Evolutionary conservation across 768 basidiomycete species (phyloP).

Genomic region (Pleurotus sapidus): DNA sequence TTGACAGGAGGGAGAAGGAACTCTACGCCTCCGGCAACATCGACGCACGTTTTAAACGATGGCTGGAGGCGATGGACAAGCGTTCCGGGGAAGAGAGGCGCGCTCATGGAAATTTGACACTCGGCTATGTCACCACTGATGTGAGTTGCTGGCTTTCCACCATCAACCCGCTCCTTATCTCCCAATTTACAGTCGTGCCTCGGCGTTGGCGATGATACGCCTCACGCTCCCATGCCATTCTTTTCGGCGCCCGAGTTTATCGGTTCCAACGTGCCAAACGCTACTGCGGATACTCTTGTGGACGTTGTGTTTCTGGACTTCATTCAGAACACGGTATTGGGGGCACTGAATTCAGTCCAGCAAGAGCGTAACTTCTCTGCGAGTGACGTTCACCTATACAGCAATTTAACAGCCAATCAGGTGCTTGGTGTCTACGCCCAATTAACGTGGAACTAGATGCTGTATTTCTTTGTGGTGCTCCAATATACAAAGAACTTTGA

Average conservation of each 20-base stretch:
- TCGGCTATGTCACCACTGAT: slow-evolving; percentile 76
- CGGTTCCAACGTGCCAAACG: slow-evolving; percentile 48
- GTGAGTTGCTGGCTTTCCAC: slow-evolving; percentile 30
- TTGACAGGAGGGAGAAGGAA: slow-evolving; percentile 33
- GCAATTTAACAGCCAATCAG: slow-evolving; percentile 44
- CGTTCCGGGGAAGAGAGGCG: slow-evolving; percentile 33
- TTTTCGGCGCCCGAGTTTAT: slow-evolving; percentile 56
- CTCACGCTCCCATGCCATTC: slow-evolving; percentile 59
- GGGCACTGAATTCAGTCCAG: slow-evolving; percentile 56
- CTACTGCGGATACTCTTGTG: slow-evolving; percentile 46
- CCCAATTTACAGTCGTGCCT: slow-evolving; percentile 52
- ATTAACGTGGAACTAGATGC: slow-evolving; percentile 35
- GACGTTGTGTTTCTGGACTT: slow-evolving; percentile 81
- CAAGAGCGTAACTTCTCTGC: slow-evolving; percentile 43
- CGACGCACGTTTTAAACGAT: slow-evolving; percentile 44
- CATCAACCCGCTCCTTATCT: too few species aligned
- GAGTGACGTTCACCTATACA: slow-evolving; percentile 53
- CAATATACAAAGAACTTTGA: too few species aligned
- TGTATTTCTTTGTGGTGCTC: too few species aligned
- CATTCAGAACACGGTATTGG: slow-evolving; percentile 49
- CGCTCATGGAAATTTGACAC: slow-evolving; percentile 49
- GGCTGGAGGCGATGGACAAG: slow-evolving; percentile 58
- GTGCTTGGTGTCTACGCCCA: slow-evolving; percentile 59
- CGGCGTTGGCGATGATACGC: slow-evolving; percentile 71
- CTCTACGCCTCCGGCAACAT: slow-evolving; percentile 49